A percentile compares a stretch with the other conserved stretches of the same genome.
phyloP scores from a whole-genome alignment of 164 flowering plant species.

The Cinnamomum chago region DNA sequence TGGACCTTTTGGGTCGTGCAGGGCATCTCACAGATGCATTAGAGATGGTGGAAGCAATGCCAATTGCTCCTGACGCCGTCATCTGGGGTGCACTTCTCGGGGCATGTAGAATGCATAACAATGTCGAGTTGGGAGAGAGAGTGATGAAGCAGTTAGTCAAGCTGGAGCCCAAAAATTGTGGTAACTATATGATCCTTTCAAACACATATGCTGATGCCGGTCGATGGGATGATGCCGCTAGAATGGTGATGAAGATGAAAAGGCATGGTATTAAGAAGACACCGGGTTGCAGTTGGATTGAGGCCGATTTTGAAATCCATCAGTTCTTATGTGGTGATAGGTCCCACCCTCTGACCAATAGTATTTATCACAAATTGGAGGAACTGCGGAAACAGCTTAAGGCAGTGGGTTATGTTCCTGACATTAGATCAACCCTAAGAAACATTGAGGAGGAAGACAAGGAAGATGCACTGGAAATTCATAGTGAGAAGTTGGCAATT shows the following conservation, averaged over 20 bases:
- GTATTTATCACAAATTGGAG: conserved; percentile 2
- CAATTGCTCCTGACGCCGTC: conserved; percentile 3
- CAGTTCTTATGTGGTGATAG: conserved; percentile 5
- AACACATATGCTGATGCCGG: conserved; percentile 14
- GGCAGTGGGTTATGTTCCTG: neutral
- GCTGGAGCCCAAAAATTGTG: conserved; percentile 8
- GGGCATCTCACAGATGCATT: conserved; percentile 7
- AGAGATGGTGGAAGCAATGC: conserved; percentile 9
- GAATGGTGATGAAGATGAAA: conserved; percentile 5
- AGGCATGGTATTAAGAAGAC: conserved; percentile 6
- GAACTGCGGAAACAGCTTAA: conserved; percentile 1
- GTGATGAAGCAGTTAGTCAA: conserved; percentile 5
- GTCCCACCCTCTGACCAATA: conserved; percentile 8
- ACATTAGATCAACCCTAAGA: neutral
- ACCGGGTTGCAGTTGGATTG: conserved; percentile 16
- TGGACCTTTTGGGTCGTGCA: conserved; percentile 14
- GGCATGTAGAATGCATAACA: conserved; percentile 10
- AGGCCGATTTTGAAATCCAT: conserved; percentile 3
- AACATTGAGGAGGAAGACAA: conserved; percentile 9
- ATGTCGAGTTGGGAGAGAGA: conserved; percentile 7
- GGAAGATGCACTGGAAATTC: conserved; percentile 8
- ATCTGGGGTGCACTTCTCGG: conserved; percentile 15
- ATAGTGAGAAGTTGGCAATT: conserved; percentile 7
- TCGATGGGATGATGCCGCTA: conserved; percentile 5
- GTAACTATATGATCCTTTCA: conserved; percentile 7